phyloP scores from a whole-genome alignment of 306 rosid genomes.

The Mucuna pruriens region DNA sequence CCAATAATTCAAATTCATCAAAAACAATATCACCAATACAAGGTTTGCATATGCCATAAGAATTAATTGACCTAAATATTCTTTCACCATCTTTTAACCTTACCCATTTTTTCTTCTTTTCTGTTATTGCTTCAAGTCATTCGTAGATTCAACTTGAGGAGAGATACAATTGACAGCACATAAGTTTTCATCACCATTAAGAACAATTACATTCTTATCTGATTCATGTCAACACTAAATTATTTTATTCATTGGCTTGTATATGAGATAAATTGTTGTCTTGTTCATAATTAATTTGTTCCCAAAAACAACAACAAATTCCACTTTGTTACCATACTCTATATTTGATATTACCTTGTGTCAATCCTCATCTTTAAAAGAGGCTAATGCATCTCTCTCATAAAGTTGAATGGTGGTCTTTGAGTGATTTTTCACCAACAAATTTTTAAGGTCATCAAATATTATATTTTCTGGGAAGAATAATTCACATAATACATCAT shows the following conservation, averaged over 20 bases:
- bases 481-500: background rate
- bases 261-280: constrained; percentile 1
- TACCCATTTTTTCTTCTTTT: background rate
- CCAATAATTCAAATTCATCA: no score
- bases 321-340: background rate
- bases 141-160: background rate
- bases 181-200: background rate
- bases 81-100: background rate
- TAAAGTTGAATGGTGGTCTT: constrained; percentile 5
- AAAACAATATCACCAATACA: no score
- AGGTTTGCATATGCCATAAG: no score
- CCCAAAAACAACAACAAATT: background rate
- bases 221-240: background rate
- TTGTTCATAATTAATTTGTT: background rate
- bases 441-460: background rate
- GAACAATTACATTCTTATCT: background rate
- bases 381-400: background rate
- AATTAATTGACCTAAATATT: background rate
- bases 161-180: background rate
- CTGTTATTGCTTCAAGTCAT: background rate
- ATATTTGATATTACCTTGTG: constrained; percentile 1
- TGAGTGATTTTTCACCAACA: constrained; percentile 18
- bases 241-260: background rate
- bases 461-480: background rate
- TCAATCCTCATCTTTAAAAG: constrained; percentile 5